phyloP scores from a whole-genome alignment of 495 filamentous ascomycete genomes.

The Xylaria sp. region DNA sequence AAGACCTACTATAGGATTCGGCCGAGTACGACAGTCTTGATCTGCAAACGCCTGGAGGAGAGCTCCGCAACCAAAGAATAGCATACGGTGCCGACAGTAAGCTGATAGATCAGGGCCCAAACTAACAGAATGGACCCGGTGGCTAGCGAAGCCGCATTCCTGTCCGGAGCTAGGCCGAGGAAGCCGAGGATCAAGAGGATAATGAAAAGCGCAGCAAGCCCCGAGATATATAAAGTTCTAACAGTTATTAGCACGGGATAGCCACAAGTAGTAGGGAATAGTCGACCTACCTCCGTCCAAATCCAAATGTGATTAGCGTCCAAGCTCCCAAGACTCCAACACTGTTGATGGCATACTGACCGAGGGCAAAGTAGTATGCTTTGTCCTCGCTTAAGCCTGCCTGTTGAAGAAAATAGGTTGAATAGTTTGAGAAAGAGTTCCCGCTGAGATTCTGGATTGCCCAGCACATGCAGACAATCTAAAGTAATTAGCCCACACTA shows the following conservation, averaged over 20 bases:
- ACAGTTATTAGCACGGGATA: slow-evolving; percentile 9
- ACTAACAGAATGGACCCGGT: slow-evolving; percentile 74
- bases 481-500: slow-evolving; percentile 24
- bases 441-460: slow-evolving; percentile 83
- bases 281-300: slow-evolving; percentile 64
- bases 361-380: slow-evolving; percentile 74
- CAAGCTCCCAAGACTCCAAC: slow-evolving; percentile 75
- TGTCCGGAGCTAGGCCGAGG: slow-evolving; percentile 67
- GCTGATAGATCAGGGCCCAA: slow-evolving; percentile 77
- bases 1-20: slow-evolving; percentile 67
- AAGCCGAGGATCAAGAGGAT: slow-evolving; percentile 80
- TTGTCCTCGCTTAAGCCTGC: slow-evolving; percentile 66
- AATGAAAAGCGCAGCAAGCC: slow-evolving; percentile 66
- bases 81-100: slow-evolving; percentile 78
- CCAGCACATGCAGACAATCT: slow-evolving; percentile 80
- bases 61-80: slow-evolving; percentile 80
- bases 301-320: slow-evolving; percentile 71
- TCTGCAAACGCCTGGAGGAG: slow-evolving; percentile 74
- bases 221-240: slow-evolving; percentile 70
- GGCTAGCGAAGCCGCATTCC: slow-evolving; percentile 64
- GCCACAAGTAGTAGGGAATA: neutral
- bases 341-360: slow-evolving; percentile 79
- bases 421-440: slow-evolving; percentile 81
- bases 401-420: slow-evolving; percentile 77
- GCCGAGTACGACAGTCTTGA: slow-evolving; percentile 73